Evolutionary conservation across 192 early-diverging fungal species (phyloP), one percentile per base, ranked within the genome.

Genomic region (Powellomyces hirtus): DNA sequence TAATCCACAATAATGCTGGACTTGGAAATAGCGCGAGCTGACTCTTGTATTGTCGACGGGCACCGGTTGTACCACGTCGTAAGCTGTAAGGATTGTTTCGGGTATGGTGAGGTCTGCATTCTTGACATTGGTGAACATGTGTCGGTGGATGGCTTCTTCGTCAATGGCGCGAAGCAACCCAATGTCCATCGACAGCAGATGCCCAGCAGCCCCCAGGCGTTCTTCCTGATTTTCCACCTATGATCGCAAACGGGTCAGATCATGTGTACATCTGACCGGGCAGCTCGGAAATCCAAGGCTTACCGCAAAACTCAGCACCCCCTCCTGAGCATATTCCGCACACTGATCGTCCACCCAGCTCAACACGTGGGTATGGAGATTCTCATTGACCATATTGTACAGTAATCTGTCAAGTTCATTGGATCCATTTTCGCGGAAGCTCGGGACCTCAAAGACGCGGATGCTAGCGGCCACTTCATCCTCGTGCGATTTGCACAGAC

Each of bases 341-440:
- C 38, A 61, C 50, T 71, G 51, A 6, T 75, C 59, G 36, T 64
- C 34, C 11, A 44, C 11, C 24, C 67, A 65, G 53, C 20, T 0
- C 31, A 34, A 35, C n/a, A 55, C 56, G 42, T 57, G 49, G 14
- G 87, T 81, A 63, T 94, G 89, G 13, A 96, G 76, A 56, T 93
- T 86, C 77, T 96, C 94, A 76, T 91, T 94, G 58, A 93, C 88
- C 70, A 89, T 94, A 77, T 94, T 94, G 64, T 79, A 77, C 66
- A 84, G 77, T 51, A 90, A 85, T 62, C 90, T 84, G 70, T 89
- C 85, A 77, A 94, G 74, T 70, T 81, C 84, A 70, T 85, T 90
- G 73, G 66, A 59, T 40, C 79, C 40, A 38, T 70, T 55, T 75
- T 75, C 61, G 42, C 86, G 74, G 79, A 92, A 93, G 7, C 95